These are phyloP conservation scores for Botrytis cinerea DNA, from an alignment of 2,329 filamentous ascomycete species.

Conservation along the genomic window DNA sequence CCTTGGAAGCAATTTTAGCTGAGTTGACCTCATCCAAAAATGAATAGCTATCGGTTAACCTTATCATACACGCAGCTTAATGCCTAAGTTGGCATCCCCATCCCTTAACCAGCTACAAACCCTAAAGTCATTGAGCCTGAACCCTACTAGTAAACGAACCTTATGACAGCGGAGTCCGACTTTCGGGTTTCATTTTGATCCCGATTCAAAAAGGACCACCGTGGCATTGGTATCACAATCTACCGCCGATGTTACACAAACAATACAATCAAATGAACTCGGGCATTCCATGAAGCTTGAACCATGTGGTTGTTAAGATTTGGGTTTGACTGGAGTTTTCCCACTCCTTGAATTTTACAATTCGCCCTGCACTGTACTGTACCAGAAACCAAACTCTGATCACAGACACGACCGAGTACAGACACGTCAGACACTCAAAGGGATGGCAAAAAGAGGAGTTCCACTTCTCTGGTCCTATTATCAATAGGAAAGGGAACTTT, in stretches of 20 bases:
- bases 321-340: background rate
- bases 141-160: background rate
- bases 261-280: background rate
- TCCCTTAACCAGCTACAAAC: background rate
- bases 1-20: constrained; percentile 8
- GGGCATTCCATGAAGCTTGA: background rate
- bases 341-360: background rate
- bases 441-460: background rate
- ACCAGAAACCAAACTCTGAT: constrained; percentile 8
- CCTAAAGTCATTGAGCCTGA: background rate
- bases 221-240: background rate
- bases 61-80: constrained; percentile 4
- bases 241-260: background rate
- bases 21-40: background rate
- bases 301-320: background rate
- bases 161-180: background rate
- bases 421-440: constrained; percentile 17
- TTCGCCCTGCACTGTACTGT: background rate
- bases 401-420: background rate
- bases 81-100: background rate
- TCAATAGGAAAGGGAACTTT: background rate
- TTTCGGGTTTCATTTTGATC: constrained; percentile 3
- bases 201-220: background rate
- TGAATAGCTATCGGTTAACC: constrained; percentile 10
- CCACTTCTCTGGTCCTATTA: constrained; percentile 13